These are phyloP conservation scores for Wickerhamiella sergipiensis DNA, from an alignment of 805 yeast genomes.

Conservation along the genomic window DNA sequence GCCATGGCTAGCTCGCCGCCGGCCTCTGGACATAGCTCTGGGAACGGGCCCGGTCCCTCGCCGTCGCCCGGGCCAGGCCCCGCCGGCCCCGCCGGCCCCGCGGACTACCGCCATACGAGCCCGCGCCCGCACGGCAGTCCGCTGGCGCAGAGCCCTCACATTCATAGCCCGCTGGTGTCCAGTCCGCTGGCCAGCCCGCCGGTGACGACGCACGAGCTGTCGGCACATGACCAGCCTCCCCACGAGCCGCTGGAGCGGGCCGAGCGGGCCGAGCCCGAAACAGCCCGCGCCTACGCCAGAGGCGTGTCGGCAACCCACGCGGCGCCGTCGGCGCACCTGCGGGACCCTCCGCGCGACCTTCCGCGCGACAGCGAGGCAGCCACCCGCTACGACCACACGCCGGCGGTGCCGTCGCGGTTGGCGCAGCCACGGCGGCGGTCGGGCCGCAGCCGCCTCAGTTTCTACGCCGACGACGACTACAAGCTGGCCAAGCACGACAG, in stretches of 20 bases:
- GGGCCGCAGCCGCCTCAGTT: constrained; percentile 14
- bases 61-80: too few species aligned
- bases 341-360: too few species aligned
- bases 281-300: too few species aligned
- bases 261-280: too few species aligned
- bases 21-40: too few species aligned
- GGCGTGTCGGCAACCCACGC: too few species aligned
- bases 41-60: too few species aligned
- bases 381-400: constrained; percentile 18
- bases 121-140: constrained; percentile 3
- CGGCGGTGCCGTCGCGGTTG: constrained; percentile 26
- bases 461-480: constrained; percentile 9
- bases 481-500: background rate
- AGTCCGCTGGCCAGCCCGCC: background rate
- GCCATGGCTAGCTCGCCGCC: too few species aligned
- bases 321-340: too few species aligned
- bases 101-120: background rate
- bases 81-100: background rate
- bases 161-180: background rate
- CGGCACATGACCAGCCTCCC: too few species aligned
- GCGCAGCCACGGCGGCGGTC: constrained; percentile 13
- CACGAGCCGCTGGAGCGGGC: too few species aligned
- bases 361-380: constrained; percentile 2
- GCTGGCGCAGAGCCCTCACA: constrained; percentile 5
- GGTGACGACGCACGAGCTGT: background rate